Base-by-base conservation (phyloP, 768 basidiomycete genomes). In the Rhizopogon vinicolor region DNA sequence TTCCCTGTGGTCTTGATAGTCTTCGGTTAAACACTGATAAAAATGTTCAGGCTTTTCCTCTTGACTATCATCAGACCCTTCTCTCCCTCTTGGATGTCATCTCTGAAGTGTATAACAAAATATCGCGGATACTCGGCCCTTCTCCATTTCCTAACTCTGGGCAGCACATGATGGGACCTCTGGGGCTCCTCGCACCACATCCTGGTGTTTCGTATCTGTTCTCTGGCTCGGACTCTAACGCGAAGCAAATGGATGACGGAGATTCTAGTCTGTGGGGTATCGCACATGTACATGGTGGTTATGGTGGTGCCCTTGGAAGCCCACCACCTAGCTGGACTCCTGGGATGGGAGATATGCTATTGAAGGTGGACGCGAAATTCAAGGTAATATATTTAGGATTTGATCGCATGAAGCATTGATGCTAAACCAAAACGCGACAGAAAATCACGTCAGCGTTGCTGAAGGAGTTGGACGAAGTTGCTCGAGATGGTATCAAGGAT, bases 21-120 rank as follows among this genome's bases (percentile, higher is more conserved):
- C 35, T 25, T 41, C 19, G 25, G 54, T 28, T 31, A 10, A 58
- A 37, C 5, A 37, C 44, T 58, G 50, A 56, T 53, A 51, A 56
- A 33, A 56, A 37, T 28, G 31, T 52, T 9, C 51, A 93, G 92
- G 89, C 93, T n/a, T 95, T 94, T 71, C 75, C 86, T 3, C 69
- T 95, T 53, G 93, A 95, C 69, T 95, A 96, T 66, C 87, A 91
- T 60, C 89, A 95, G 71, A 90, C 89, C 9, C 81, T 94, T 37
- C 82, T 93, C 52, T 91, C 93, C 35, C 83, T 93, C 28, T 84
- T 93, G 52, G 93, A 95, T 65, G 88, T 95, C 46, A 80, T 95
- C 41, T 89, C 90, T 16, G 91, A 93, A 65, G 84, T 91, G 31
- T 96, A 95, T 75, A 85, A 89, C 71, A 93, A 91, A 70, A 87